These are phyloP conservation scores for Colletotrichum ledebouriae DNA, from an alignment of 2,329 filamentous ascomycete species.

Conservation along the genomic window DNA sequence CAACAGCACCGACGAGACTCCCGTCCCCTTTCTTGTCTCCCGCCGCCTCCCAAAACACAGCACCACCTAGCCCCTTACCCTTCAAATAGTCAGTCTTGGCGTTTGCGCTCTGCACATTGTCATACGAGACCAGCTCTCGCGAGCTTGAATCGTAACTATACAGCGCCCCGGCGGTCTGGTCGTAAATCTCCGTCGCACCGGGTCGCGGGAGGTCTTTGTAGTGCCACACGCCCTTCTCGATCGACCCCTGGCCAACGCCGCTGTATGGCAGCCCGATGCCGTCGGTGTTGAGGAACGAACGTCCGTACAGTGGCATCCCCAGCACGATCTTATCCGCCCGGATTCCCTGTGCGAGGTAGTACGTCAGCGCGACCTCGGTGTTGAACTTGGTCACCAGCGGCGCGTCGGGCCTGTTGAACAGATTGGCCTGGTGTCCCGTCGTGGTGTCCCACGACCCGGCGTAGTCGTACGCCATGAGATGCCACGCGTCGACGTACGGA, in stretches of 20 bases:
- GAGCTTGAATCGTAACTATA: conserved; percentile 75
- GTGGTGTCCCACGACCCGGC: conserved; percentile 75
- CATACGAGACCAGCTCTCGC: conserved; percentile 78
- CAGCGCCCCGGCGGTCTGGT: conserved; percentile 72
- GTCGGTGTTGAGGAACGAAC: conserved; percentile 77
- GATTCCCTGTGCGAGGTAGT: conserved; percentile 73
- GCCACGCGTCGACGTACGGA: conserved; percentile 69
- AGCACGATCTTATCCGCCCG: conserved; percentile 75
- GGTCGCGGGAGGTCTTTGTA: conserved; percentile 78
- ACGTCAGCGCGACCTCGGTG: conserved; percentile 73
- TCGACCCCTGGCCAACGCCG: conserved; percentile 71
- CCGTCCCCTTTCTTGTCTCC: conserved; percentile 67
- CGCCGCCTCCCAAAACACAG: conserved; percentile 88
- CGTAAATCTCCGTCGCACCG: conserved; percentile 68
- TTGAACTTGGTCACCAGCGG: conserved; percentile 75
- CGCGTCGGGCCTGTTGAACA: conserved; percentile 67
- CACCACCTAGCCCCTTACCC: conserved; percentile 74
- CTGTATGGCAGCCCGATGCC: conserved; percentile 75
- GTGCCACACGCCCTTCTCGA: conserved; percentile 76
- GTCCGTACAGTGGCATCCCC: conserved; percentile 84
- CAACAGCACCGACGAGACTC: conserved; percentile 72
- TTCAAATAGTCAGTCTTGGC: conserved; percentile 76
- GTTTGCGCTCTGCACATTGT: conserved; percentile 69
- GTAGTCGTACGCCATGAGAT: conserved; percentile 79
- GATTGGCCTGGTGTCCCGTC: conserved; percentile 78